These are phyloP conservation scores for Brassica rapa DNA, from an alignment of 345 rosid species.

Conservation along the genomic window DNA sequence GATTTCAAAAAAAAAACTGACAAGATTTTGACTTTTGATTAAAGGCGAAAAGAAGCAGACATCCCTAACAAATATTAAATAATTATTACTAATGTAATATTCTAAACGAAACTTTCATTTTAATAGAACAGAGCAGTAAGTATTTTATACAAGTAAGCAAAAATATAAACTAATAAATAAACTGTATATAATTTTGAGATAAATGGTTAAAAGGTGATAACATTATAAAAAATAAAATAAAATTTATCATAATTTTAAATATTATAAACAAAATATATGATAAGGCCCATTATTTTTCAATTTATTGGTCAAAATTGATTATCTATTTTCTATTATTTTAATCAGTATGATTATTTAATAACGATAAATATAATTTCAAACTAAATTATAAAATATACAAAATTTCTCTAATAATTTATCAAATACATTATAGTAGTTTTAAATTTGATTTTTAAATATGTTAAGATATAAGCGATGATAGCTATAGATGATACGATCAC, in stretches of 20 bases:
- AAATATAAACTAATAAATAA: not conserved
- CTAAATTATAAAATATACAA: not conserved
- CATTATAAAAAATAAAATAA: not conserved
- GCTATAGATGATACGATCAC: not conserved
- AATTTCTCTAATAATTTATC: no score
- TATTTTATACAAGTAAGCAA: not conserved
- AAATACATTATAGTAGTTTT: not conserved
- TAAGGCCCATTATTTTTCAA: not conserved
- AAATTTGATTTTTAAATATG: not conserved
- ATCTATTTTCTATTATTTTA: not conserved
- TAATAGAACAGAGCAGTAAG: not conserved
- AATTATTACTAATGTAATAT: not conserved
- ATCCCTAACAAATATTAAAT: not conserved
- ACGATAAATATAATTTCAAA: not conserved
- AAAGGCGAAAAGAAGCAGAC: not conserved
- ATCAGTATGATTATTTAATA: not conserved
- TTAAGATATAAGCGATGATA: not conserved
- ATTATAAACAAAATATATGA: not conserved
- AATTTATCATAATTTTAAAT: not conserved
- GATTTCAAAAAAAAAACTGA: not conserved
- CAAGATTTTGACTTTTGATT: not conserved
- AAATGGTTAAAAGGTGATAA: not conserved
- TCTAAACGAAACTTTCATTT: not conserved
- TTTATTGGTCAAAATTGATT: not conserved
- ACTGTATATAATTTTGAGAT: not conserved